Evolutionary conservation across 192 early-diverging fungal species (phyloP).

Genomic region (Entophlyctis luteolus): DNA sequence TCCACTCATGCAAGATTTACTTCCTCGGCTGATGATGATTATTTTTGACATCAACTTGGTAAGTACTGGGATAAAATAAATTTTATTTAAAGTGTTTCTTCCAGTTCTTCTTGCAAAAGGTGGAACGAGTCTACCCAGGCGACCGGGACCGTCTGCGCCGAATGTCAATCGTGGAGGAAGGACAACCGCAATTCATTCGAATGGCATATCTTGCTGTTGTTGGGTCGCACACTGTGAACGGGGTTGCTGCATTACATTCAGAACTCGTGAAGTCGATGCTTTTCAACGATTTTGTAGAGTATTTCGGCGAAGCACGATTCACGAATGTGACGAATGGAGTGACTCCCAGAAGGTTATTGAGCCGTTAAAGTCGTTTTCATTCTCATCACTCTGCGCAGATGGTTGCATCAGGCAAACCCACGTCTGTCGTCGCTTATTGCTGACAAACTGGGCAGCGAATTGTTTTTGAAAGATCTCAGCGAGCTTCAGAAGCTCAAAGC

Average conservation of each 20-base stretch:
- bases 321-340: slow-evolving; percentile 98
- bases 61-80: not conserved
- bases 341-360: slow-evolving; percentile 70
- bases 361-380: slow-evolving; percentile 3
- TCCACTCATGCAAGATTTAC: slow-evolving; percentile 84
- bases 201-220: slow-evolving; percentile 97
- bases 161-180: slow-evolving; percentile 95
- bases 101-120: slow-evolving; percentile 94
- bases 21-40: slow-evolving; percentile 96
- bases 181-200: slow-evolving; percentile 84
- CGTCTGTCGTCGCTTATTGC: slow-evolving; percentile 77
- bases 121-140: slow-evolving; percentile 79
- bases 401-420: slow-evolving; percentile 97
- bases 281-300: slow-evolving; percentile 87
- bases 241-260: slow-evolving; percentile 72
- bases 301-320: slow-evolving; percentile 83
- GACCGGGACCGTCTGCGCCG: slow-evolving; percentile 80
- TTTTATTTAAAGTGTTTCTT: slow-evolving; percentile 5
- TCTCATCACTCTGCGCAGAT: slow-evolving; percentile 59
- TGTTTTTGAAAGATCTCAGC: slow-evolving; percentile 65
- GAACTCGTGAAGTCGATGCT: slow-evolving; percentile 54
- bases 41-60: slow-evolving; percentile 99
- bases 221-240: slow-evolving; percentile 93
- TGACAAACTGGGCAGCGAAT: slow-evolving; percentile 65
- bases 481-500: slow-evolving; percentile 63